These are phyloP conservation scores for Zelonia costaricensis DNA, from an alignment of 208 protist genomes.

Conservation along the genomic window DNA sequence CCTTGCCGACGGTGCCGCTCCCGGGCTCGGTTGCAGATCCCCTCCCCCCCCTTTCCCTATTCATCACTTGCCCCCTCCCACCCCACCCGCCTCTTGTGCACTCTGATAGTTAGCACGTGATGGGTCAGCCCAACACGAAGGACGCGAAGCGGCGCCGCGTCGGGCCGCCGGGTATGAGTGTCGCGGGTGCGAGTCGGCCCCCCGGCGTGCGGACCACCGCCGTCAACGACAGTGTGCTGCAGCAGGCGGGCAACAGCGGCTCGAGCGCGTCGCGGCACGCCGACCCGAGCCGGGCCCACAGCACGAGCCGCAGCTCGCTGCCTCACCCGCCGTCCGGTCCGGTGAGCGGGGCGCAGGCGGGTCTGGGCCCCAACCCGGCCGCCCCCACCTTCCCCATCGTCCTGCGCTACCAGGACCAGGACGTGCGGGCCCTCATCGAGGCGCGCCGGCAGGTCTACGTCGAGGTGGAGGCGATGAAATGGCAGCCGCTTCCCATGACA, in stretches of 20 bases:
- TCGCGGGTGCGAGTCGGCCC: slow-evolving; percentile 1
- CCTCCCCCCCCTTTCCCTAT: too few relatives aligned
- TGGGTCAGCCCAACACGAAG: slow-evolving; percentile 74
- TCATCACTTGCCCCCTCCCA: too few relatives aligned
- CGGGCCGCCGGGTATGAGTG: slow-evolving; percentile 5
- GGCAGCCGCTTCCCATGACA: slow-evolving; percentile 80
- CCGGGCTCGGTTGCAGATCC: too few relatives aligned
- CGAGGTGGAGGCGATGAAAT: slow-evolving; percentile 64
- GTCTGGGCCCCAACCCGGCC: neutral
- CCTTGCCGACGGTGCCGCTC: too few relatives aligned
- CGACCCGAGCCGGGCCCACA: slow-evolving; percentile 20
- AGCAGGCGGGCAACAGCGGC: slow-evolving; percentile 16
- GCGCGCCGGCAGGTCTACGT: slow-evolving; percentile 52
- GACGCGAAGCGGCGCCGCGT: slow-evolving; percentile 40
- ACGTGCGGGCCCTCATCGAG: slow-evolving; percentile 48
- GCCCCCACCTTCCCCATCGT: slow-evolving; percentile 72
- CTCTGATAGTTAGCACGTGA: slow-evolving; percentile 1
- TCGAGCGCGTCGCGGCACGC: slow-evolving; percentile 15
- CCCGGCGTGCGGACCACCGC: slow-evolving; percentile 39
- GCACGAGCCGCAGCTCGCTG: slow-evolving; percentile 8
- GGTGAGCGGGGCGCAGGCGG: neutral
- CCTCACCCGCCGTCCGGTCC: slow-evolving; percentile 12
- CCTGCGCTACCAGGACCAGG: slow-evolving; percentile 74
- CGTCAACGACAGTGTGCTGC: slow-evolving; percentile 44
- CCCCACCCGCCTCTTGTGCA: neutral